A percentile compares a stretch with the other conserved stretches of the same genome.
Evolutionary conservation across 352 stramenopile species (phyloP).

Genomic region (Globisporangium heterothallicum): DNA sequence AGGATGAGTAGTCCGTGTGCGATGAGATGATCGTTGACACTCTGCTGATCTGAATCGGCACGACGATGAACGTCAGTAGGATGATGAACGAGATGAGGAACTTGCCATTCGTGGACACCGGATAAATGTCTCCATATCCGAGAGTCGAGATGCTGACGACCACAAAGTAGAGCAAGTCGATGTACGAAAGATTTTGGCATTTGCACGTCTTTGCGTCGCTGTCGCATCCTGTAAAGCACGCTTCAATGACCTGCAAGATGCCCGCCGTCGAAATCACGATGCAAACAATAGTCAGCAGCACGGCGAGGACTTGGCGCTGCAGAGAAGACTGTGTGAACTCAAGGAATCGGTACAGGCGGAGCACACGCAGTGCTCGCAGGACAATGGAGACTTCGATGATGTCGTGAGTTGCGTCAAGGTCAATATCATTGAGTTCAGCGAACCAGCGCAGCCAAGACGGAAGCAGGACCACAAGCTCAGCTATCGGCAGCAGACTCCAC

Average conservation of each 20-base stretch:
- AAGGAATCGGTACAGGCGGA: constrained; percentile 67
- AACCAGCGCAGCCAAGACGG: constrained; percentile 41
- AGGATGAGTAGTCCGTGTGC: constrained; percentile 73
- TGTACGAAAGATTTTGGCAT: constrained; percentile 60
- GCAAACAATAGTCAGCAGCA: constrained; percentile 57
- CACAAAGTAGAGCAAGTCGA: constrained; percentile 79
- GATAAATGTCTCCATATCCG: constrained; percentile 77
- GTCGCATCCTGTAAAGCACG: constrained; percentile 29
- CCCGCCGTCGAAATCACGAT: constrained; percentile 70
- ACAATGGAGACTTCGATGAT: constrained; percentile 24
- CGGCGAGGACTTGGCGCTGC: constrained; percentile 57
- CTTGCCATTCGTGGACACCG: constrained; percentile 57
- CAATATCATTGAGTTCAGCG: not conserved
- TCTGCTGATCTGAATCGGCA: constrained; percentile 73
- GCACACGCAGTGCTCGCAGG: constrained; percentile 53
- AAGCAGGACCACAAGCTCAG: constrained; percentile 55
- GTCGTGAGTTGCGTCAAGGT: constrained; percentile 9
- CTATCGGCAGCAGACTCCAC: constrained; percentile 35
- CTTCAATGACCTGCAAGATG: constrained; percentile 61
- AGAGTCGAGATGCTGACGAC: constrained; percentile 84
- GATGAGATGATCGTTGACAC: constrained; percentile 76
- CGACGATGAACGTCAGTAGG: constrained; percentile 76
- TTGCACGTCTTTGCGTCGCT: constrained; percentile 22
- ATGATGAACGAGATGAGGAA: constrained; percentile 80
- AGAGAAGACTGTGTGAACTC: constrained; percentile 71